Evolutionary conservation across 164 flowering plant species (phyloP).

Genomic region (Kingdonia uniflora): DNA sequence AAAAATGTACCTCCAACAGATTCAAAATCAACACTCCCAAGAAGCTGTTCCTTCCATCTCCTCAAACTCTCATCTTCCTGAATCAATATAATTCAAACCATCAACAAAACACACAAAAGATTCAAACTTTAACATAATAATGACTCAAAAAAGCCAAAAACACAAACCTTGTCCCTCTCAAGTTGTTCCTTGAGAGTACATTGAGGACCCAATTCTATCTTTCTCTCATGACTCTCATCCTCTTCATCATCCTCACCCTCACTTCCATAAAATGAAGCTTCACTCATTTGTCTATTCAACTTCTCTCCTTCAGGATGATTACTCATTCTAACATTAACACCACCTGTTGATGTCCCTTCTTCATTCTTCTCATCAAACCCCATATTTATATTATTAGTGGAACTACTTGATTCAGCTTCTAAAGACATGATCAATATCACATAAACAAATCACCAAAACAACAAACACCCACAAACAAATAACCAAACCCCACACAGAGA

Average conservation of each 20-base stretch:
- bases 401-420: no score
- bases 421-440: no score
- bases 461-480: no score
- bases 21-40: conserved; percentile 25
- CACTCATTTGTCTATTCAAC: conserved; percentile 19
- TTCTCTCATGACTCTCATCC: not conserved
- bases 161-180: conserved; percentile 47
- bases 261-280: conserved; percentile 25
- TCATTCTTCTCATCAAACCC: no score
- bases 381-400: no score
- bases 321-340: no score
- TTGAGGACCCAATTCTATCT: no score
- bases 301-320: conserved; percentile 14
- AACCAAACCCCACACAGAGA: no score
- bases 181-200: no score
- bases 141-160: not conserved
- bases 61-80: conserved; percentile 32
- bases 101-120: not conserved
- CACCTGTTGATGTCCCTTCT: no score
- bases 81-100: not conserved
- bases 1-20: conserved; percentile 21
- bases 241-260: conserved; percentile 46
- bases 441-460: no score
- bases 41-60: conserved; percentile 33
- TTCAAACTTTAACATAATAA: not conserved